Conservation (phyloP, 352 stramenopile species). For the Phytopythium cucurbitacearum region DNA sequence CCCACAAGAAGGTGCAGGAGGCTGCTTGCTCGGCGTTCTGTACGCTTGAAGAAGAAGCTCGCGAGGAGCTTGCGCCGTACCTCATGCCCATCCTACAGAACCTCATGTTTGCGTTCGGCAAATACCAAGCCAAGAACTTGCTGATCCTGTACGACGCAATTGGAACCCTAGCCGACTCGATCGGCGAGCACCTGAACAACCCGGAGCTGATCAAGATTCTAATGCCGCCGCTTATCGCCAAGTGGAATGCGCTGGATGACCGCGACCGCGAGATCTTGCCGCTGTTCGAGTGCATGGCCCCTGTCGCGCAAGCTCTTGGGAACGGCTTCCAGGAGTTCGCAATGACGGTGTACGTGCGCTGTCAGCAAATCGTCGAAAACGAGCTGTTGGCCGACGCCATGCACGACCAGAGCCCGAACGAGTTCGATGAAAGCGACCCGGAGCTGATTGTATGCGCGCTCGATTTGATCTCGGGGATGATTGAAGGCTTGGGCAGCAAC, state of each 20-base stretch:
- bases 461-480: slow-evolving; percentile 87
- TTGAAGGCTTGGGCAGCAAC: slow-evolving; percentile 75
- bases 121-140: slow-evolving; percentile 94
- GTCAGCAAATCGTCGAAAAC: slow-evolving; percentile 79
- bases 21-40: slow-evolving; percentile 93
- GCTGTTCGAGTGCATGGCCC: slow-evolving; percentile 88
- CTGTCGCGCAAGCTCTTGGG: slow-evolving; percentile 78
- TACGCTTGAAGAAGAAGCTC: slow-evolving; percentile 92
- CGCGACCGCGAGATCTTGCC: slow-evolving; percentile 79
- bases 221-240: slow-evolving; percentile 91
- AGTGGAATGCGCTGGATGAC: slow-evolving; percentile 88
- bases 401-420: slow-evolving; percentile 67
- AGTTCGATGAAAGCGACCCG: slow-evolving; percentile 83
- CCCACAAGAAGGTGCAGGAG: slow-evolving; percentile 95
- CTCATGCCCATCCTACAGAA: slow-evolving; percentile 90
- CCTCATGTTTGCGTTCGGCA: slow-evolving; percentile 90
- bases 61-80: slow-evolving; percentile 92
- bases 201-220: slow-evolving; percentile 89
- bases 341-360: slow-evolving; percentile 75
- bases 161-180: slow-evolving; percentile 92
- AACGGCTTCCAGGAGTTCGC: slow-evolving; percentile 88
- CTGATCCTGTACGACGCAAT: slow-evolving; percentile 96
- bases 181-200: slow-evolving; percentile 91
- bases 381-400: slow-evolving; percentile 80
- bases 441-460: slow-evolving; percentile 89